Evolutionary conservation across 768 basidiomycete genomes (phyloP).

Genomic region (Auriculariales sp.): DNA sequence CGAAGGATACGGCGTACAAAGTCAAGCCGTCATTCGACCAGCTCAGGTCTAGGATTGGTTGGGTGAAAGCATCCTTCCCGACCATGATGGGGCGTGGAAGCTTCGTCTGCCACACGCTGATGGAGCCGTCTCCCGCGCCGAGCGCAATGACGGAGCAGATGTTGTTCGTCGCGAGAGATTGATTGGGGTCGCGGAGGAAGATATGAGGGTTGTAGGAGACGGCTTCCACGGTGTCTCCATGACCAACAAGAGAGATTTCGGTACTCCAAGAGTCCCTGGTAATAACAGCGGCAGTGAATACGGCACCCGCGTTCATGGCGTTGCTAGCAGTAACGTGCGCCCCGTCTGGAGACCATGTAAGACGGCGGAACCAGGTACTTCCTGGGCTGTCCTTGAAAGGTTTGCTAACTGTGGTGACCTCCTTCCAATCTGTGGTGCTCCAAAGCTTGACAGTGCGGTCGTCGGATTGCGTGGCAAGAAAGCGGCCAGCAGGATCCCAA

Average conservation of each 20-base stretch:
- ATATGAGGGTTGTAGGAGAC: slow-evolving; percentile 94
- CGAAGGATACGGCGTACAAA: slow-evolving; percentile 88
- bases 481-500: slow-evolving; percentile 98
- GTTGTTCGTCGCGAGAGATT: slow-evolving; percentile 61
- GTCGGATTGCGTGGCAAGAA: slow-evolving; percentile 92
- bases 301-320: slow-evolving; percentile 90
- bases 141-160: slow-evolving; percentile 88
- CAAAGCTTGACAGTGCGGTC: slow-evolving; percentile 95
- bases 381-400: slow-evolving; percentile 91
- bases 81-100: slow-evolving; percentile 83
- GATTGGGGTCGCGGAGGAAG: slow-evolving; percentile 62
- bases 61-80: slow-evolving; percentile 83
- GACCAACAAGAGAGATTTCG: slow-evolving; percentile 89
- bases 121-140: slow-evolving; percentile 83
- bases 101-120: slow-evolving; percentile 95
- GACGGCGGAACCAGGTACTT: slow-evolving; percentile 82
- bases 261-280: slow-evolving; percentile 79
- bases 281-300: slow-evolving; percentile 95
- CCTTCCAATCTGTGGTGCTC: slow-evolving; percentile 83
- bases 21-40: slow-evolving; percentile 93
- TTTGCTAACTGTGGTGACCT: slow-evolving; percentile 73
- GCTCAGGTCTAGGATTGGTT: slow-evolving; percentile 88
- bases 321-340: slow-evolving; percentile 96
- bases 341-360: slow-evolving; percentile 99
- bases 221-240: slow-evolving; percentile 93